phyloP scores from a whole-genome alignment of 179 eudicot species.

The Sideroxylon spinosum region DNA sequence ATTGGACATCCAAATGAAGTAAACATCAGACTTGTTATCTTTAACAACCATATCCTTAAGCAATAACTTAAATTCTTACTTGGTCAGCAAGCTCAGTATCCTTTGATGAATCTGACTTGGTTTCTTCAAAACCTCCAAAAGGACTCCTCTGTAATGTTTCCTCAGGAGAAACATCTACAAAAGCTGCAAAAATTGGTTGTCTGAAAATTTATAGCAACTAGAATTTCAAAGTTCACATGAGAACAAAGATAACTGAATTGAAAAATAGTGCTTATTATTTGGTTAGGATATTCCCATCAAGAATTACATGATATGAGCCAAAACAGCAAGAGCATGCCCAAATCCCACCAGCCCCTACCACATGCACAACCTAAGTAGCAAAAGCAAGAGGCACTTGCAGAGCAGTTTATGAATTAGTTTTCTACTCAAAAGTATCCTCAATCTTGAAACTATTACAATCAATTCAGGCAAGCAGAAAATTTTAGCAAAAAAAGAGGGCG shows the following conservation, averaged over 20 bases:
- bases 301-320: not conserved
- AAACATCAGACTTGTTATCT: not conserved
- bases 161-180: constrained; percentile 81
- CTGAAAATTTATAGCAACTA: constrained; percentile 9
- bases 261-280: not conserved
- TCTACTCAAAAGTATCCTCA: too few relatives aligned
- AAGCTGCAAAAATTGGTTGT: constrained; percentile 45
- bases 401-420: too few relatives aligned
- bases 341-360: not conserved
- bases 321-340: not conserved
- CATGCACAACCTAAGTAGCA: constrained; percentile 5
- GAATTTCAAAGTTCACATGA: not conserved
- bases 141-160: constrained; percentile 62
- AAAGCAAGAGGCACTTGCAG: not conserved
- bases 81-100: constrained; percentile 37
- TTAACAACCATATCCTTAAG: not conserved
- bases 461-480: too few relatives aligned
- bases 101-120: constrained; percentile 35
- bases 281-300: not conserved
- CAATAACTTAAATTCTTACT: constrained; percentile 26
- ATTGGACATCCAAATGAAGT: constrained; percentile 13
- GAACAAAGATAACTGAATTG: not conserved
- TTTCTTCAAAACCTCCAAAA: constrained; percentile 52
- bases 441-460: too few relatives aligned
- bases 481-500: too few relatives aligned